Base-by-base conservation (phyloP, 2,329 filamentous ascomycete genomes). In the Trichoderma harzianum region DNA sequence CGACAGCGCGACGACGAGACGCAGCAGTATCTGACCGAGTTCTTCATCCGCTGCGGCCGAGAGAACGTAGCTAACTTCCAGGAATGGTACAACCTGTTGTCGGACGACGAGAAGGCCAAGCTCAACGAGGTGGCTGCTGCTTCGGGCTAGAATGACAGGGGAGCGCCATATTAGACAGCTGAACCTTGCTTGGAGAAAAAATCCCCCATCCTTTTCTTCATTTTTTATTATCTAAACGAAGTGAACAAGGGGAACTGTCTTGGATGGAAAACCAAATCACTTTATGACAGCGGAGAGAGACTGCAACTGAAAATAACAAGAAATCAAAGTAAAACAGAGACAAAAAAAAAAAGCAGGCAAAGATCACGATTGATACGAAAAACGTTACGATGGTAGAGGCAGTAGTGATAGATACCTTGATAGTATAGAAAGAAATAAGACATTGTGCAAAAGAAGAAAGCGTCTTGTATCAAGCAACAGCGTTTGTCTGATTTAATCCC, bases 1-100 rank as follows among this genome's bases (percentile, higher is more conserved):
- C 89, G 94, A 68, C 89, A 92, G 78, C 89, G 91, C 39, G 95
- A 98, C 79, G 94, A 98, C 78, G 94, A 97, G 85, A 97, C 95
- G 8, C 93, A 97, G 79, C 89, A 88, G 5, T 97, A 94, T 80
- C 84, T 98, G 61, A 87, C 90, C 1, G 90, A 95, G 16, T 98
- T 97, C 83, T 98, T 98, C 83, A 80, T 91, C 63, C 78, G 80
- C 14, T 87, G 86, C 11, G 87, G 85, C 12, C 84, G 82, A n/a
- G 87, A 89, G 72, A 87, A 90, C 75, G 81, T 86, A 58, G 85
- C 85, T 66, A 84, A 83, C 71, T 90, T 90, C 80, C 83, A 86
- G 76, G 81, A 85, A 18, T 89, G 87, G 87, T 90, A 87, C 76
- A 83, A 80, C 71, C 82, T 86, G 80, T 78, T 90, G 57, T 85